Percentiles rank a stretch among this genome's conserved stretches.
These are phyloP conservation scores for Candida andamanensis DNA, from an alignment of 805 yeast genomes.

Conservation along the genomic window DNA sequence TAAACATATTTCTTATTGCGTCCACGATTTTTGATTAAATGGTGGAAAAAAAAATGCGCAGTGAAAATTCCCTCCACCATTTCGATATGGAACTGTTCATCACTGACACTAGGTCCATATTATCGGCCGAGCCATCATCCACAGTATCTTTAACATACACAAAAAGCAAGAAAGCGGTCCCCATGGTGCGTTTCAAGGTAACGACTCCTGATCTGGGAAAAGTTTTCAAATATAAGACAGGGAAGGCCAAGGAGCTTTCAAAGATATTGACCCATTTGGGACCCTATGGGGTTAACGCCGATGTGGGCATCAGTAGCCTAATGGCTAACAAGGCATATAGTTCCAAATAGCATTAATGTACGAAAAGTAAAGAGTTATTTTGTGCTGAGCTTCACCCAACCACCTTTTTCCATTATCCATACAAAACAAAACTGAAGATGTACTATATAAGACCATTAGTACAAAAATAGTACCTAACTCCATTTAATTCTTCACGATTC, in stretches of 20 bases:
- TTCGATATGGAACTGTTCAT: not conserved
- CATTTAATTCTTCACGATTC: too few relatives aligned
- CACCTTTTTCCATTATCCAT: too few relatives aligned
- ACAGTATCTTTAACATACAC: constrained; percentile 33
- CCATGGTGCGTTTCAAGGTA: too few relatives aligned
- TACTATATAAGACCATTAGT: too few relatives aligned
- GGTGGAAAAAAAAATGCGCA: not conserved
- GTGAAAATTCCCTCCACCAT: constrained; percentile 1
- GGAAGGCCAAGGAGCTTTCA: constrained; percentile 67
- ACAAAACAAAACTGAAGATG: too few relatives aligned
- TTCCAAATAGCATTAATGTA: too few relatives aligned
- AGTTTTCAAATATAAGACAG: constrained; percentile 52
- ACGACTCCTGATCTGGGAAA: constrained; percentile 63
- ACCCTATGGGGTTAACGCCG: constrained; percentile 49
- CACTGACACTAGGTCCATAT: not conserved
- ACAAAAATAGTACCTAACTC: too few relatives aligned
- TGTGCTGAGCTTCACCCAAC: too few relatives aligned
- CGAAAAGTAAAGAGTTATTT: too few relatives aligned
- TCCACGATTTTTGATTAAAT: constrained; percentile 24
- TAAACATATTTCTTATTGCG: constrained; percentile 65
- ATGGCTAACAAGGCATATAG: constrained; percentile 35
- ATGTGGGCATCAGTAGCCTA: constrained; percentile 33
- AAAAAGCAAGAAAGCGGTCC: too few relatives aligned
- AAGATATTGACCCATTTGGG: constrained; percentile 71
- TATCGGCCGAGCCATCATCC: constrained; percentile 11